Percentiles rank a stretch among this genome's conserved stretches.
Conservation (phyloP, 345 rosid species). For the Salix dunnii region DNA sequence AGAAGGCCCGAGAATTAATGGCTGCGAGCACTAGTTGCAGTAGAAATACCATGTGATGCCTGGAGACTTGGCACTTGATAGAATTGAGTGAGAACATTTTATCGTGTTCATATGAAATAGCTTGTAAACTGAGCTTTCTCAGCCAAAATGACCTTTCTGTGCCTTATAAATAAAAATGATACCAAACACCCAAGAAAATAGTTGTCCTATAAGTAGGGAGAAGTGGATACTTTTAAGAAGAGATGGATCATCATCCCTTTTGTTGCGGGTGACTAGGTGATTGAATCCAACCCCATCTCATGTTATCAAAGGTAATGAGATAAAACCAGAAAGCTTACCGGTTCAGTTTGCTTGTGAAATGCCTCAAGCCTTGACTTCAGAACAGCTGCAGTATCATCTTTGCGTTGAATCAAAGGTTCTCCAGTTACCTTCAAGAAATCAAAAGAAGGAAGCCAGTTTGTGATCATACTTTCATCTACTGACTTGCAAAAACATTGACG, state of each 20-base stretch:
- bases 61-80: not conserved
- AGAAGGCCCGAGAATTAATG: not conserved
- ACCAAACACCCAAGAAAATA: not conserved
- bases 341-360: slow-evolving; percentile 87
- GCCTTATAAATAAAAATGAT: not conserved
- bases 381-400: slow-evolving; percentile 86
- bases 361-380: slow-evolving; percentile 86
- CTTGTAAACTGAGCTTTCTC: not conserved
- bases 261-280: not conserved
- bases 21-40: not conserved
- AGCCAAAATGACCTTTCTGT: not conserved
- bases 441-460: slow-evolving; percentile 1
- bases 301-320: not conserved
- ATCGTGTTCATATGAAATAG: not conserved
- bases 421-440: slow-evolving; percentile 62
- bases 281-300: not conserved
- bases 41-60: not conserved
- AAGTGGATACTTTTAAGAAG: not conserved
- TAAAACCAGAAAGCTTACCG: slow-evolving; percentile 39
- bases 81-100: not conserved
- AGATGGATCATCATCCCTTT: not conserved
- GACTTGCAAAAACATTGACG: not conserved
- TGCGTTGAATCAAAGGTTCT: slow-evolving; percentile 84
- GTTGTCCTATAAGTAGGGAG: not conserved
- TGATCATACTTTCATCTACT: not conserved